phyloP scores from a whole-genome alignment of 75 land plant species.

The Adiantum capillusveneris region DNA sequence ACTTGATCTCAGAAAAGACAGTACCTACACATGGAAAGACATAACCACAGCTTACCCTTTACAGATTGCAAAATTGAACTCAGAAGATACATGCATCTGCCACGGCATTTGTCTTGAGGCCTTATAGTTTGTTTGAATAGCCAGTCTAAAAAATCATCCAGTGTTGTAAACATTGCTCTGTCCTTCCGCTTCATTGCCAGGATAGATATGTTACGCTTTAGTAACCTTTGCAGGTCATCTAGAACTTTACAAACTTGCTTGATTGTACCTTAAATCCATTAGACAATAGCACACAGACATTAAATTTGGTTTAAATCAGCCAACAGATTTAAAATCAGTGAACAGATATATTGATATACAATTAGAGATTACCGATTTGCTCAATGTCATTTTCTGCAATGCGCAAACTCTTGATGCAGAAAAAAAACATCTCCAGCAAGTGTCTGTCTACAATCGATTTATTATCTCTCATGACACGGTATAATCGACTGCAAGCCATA shows the following conservation, averaged over 20 bases:
- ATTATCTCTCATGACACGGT: conserved; percentile 35
- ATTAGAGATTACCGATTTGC: conserved; percentile 25
- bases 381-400: conserved; percentile 30
- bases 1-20: conserved; percentile 1
- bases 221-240: conserved; percentile 23
- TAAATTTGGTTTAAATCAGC: too few relatives aligned
- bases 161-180: conserved; percentile 18
- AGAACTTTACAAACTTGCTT: conserved; percentile 33
- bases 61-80: too few relatives aligned
- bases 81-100: conserved; percentile 35
- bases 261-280: conserved; percentile 22
- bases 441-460: conserved; percentile 34
- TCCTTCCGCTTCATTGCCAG: conserved; percentile 28
- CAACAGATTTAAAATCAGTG: not conserved
- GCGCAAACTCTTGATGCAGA: conserved; percentile 36
- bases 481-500: conserved; percentile 37
- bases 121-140: conserved; percentile 31
- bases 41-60: conserved; percentile 17
- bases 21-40: conserved; percentile 5
- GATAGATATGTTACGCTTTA: conserved; percentile 18
- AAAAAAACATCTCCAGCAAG: conserved; percentile 36
- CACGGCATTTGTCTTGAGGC: conserved; percentile 29
- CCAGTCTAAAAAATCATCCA: conserved; percentile 32
- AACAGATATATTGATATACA: not conserved
- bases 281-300: too few relatives aligned